Evolutionary conservation across 306 rosid genomes (phyloP).

Genomic region (Ammopiptanthus mongolicus): DNA sequence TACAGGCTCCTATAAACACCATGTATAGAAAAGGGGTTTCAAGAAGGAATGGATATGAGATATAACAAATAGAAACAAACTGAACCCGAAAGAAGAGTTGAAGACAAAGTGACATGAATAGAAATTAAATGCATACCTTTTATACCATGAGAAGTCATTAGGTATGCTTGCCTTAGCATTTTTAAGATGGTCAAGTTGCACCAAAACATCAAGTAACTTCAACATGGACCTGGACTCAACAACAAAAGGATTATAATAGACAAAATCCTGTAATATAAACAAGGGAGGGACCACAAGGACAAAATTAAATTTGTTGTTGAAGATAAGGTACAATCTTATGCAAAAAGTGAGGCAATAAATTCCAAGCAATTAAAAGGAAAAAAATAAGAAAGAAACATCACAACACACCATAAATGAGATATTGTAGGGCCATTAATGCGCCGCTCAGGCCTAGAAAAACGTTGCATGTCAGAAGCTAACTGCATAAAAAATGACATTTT

Average conservation of each 20-base stretch:
- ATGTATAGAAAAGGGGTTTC: background rate
- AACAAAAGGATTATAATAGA: conserved; percentile 17
- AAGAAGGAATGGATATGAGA: conserved; percentile 7
- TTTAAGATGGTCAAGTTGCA: conserved; percentile 98
- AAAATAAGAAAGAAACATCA: background rate
- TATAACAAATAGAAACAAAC: conserved; percentile 7
- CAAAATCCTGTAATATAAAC: background rate
- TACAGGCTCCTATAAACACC: background rate
- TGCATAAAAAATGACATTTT: conserved; percentile 37
- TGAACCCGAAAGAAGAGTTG: background rate
- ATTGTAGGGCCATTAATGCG: conserved; percentile 96
- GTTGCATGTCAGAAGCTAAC: conserved; percentile 98
- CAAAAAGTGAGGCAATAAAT: conserved; percentile 1
- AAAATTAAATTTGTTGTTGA: background rate
- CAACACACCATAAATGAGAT: conserved; percentile 85
- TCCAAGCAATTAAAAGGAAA: background rate
- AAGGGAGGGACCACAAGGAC: background rate
- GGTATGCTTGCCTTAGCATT: conserved; percentile 99
- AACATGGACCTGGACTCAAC: conserved; percentile 78
- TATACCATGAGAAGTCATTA: conserved; percentile 97
- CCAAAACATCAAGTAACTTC: conserved; percentile 90
- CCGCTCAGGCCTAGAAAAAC: conserved; percentile 96
- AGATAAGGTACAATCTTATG: background rate
- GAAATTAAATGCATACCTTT: conserved; percentile 54
- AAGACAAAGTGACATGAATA: background rate